phyloP scores from a whole-genome alignment of 306 rosid genomes.

The Castanea crenata region DNA sequence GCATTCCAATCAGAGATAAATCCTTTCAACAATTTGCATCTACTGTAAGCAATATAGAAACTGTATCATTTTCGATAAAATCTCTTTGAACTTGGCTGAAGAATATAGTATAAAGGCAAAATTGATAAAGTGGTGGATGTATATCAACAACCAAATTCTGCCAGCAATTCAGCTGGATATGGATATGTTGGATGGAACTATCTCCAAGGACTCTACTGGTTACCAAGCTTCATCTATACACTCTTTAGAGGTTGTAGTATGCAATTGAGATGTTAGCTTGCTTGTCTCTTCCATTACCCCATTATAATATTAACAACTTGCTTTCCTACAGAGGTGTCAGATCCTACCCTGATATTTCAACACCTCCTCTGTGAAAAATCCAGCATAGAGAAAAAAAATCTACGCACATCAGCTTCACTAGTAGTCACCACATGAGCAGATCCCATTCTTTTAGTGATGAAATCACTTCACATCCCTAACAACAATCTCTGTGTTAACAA shows the following conservation, averaged over 20 bases:
- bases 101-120: background rate
- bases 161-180: too few species aligned
- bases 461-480: background rate
- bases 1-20: too few species aligned
- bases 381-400: background rate
- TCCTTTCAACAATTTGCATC: too few species aligned
- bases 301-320: background rate
- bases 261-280: background rate
- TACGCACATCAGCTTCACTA: background rate
- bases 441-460: background rate
- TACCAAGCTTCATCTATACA: background rate
- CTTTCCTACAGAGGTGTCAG: background rate
- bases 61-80: too few species aligned
- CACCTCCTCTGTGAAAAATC: background rate
- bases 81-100: too few species aligned
- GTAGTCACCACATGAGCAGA: background rate
- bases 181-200: too few species aligned
- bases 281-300: background rate
- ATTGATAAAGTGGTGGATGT: background rate
- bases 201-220: background rate
- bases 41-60: too few species aligned
- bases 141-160: background rate
- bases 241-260: background rate
- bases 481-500: background rate
- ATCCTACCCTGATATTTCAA: background rate